Percentiles rank a stretch among this genome's conserved stretches.
Conservation (phyloP, 208 protist species). For the Wallacemonas collosoma region DNA sequence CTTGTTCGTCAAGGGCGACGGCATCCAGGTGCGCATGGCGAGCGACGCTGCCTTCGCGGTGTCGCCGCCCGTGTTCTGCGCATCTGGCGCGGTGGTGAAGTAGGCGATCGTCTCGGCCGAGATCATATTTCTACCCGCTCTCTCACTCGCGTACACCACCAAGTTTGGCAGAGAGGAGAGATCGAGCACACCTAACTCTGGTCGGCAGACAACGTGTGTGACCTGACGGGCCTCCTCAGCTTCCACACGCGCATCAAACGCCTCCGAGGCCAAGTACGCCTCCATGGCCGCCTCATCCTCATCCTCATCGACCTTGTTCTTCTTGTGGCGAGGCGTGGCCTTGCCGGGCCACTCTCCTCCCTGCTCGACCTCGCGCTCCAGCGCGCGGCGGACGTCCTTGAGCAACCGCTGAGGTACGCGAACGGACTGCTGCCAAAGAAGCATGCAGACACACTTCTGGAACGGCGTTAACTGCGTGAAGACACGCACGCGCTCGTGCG, state of each 20-base stretch:
- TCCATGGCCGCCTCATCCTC: slow-evolving; percentile 40
- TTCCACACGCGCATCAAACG: slow-evolving; percentile 40
- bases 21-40: slow-evolving; percentile 17
- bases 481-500: slow-evolving; percentile 43
- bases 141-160: slow-evolving; percentile 49
- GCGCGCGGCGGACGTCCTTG: slow-evolving; percentile 42
- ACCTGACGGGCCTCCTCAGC: slow-evolving; percentile 44
- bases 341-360: too few relatives aligned
- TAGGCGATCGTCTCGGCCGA: slow-evolving; percentile 39
- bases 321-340: not conserved
- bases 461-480: slow-evolving; percentile 55
- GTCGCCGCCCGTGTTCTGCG: slow-evolving; percentile 10
- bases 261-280: slow-evolving; percentile 31
- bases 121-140: slow-evolving; percentile 32
- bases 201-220: slow-evolving; percentile 32
- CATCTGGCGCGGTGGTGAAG: slow-evolving; percentile 28
- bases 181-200: slow-evolving; percentile 62
- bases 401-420: slow-evolving; percentile 43
- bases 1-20: slow-evolving; percentile 53
- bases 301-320: slow-evolving; percentile 6
- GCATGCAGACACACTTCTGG: slow-evolving; percentile 63
- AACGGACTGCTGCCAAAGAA: slow-evolving; percentile 70
- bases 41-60: slow-evolving; percentile 10
- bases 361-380: slow-evolving; percentile 27
- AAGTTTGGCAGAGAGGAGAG: slow-evolving; percentile 64